These are phyloP conservation scores for Pseudohyphozyma bogoriensis DNA, from an alignment of 768 basidiomycete species.

Conservation along the genomic window DNA sequence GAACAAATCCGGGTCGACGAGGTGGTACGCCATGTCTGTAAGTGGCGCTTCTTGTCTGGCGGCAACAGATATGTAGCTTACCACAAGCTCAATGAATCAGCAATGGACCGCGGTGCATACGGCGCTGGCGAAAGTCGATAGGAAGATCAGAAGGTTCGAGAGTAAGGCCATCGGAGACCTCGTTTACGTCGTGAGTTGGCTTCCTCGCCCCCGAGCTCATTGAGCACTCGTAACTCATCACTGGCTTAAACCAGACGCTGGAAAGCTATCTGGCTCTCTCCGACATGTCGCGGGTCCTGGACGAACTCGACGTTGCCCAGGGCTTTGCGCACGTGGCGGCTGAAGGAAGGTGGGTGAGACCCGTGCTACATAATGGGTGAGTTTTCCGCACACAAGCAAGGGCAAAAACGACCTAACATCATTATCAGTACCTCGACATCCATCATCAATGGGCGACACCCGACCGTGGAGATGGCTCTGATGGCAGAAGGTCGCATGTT, in stretches of 20 bases:
- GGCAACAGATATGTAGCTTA: too few relatives aligned
- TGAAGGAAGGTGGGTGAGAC: too few relatives aligned
- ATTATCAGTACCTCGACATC: constrained; percentile 54
- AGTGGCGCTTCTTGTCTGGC: not conserved
- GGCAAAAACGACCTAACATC: too few relatives aligned
- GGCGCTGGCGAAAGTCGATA: too few relatives aligned
- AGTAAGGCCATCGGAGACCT: too few relatives aligned
- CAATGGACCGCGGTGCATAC: too few relatives aligned
- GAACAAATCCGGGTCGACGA: not conserved
- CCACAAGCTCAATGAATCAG: too few relatives aligned
- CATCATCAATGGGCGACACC: constrained; percentile 75
- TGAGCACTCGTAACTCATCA: too few relatives aligned
- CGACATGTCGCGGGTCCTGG: constrained; percentile 42
- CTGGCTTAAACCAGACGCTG: not conserved
- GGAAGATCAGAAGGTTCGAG: too few relatives aligned
- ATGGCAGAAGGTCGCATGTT: constrained; percentile 63
- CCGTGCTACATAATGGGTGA: too few relatives aligned
- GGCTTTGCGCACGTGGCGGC: constrained; percentile 70
- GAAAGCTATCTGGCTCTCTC: constrained; percentile 8
- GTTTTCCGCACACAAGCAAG: too few relatives aligned
- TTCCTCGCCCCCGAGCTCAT: not conserved
- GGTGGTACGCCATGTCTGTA: not conserved
- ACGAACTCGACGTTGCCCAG: constrained; percentile 76
- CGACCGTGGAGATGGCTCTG: constrained; percentile 82
- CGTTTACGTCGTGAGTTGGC: constrained; percentile 12